Percentiles rank a stretch among this genome's conserved stretches.
phyloP scores from a whole-genome alignment of 2,329 filamentous ascomycete species.

The Daldinia sp. region DNA sequence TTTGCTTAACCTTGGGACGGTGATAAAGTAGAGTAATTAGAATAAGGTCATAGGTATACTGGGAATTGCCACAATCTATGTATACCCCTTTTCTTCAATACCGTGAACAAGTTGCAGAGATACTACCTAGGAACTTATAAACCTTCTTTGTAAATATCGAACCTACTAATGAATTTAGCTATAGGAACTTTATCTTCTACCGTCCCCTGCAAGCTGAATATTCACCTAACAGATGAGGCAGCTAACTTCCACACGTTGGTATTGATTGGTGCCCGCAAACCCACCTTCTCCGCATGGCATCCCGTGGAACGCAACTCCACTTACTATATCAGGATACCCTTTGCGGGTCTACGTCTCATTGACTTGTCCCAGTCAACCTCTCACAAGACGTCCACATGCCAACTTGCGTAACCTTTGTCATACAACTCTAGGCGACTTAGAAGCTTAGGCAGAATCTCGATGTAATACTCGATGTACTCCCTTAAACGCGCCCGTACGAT shows the following conservation, averaged over 20 bases:
- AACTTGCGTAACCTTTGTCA: conserved; percentile 36
- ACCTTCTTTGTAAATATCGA: neutral
- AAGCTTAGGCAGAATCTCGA: conserved; percentile 40
- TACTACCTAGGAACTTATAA: too few relatives aligned
- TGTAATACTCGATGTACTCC: conserved; percentile 1
- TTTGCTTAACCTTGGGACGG: too few relatives aligned
- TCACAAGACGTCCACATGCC: conserved; percentile 13
- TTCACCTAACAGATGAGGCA: conserved; percentile 4
- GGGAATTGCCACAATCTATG: neutral
- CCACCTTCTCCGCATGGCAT: conserved; percentile 32
- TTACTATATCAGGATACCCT: conserved; percentile 30
- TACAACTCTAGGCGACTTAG: conserved; percentile 34
- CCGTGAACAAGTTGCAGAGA: too few relatives aligned
- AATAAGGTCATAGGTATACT: neutral
- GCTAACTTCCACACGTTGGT: neutral
- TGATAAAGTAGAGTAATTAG: neutral
- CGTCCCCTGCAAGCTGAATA: conserved; percentile 16
- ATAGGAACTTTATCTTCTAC: conserved; percentile 30
- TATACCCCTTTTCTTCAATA: too few relatives aligned
- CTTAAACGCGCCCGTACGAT: conserved; percentile 19
- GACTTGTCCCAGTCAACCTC: conserved; percentile 5
- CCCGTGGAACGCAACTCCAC: conserved; percentile 29
- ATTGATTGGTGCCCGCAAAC: conserved; percentile 43
- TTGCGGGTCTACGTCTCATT: conserved; percentile 32
- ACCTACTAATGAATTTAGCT: conserved; percentile 3